Evolutionary conservation across 192 early-diverging fungal species (phyloP), one percentile per base, ranked within the genome.

Genomic region (Coemansia guatemalensis): DNA sequence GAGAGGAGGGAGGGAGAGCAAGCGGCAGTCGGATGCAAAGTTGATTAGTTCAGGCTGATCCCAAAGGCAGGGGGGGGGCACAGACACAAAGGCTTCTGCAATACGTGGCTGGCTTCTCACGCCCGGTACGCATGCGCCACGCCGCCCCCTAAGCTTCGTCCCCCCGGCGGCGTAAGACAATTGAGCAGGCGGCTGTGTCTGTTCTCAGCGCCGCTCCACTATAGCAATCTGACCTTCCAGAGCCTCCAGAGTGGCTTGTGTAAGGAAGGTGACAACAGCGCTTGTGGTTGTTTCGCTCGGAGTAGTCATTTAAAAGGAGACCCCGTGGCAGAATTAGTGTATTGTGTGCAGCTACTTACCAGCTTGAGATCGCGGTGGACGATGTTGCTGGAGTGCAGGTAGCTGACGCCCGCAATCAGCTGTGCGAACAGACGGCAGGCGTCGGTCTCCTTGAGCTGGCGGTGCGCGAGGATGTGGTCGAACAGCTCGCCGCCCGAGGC

Each of bases 361-460:
- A 98, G 83, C 74, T 96, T 99, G 56, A 99, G 82, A 72, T 99
- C 97, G 41, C 97, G 87, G 75, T 99, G 97, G 5, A 99, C 94
- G 75, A 98, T 95, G 73, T 92, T 85, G 54, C 91, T 89, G 58
- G 88, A 78, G 82, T 99, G 97, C 65, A 98, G 81, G 73, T 98
- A 98, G 75, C 86, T 82, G 39, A 99, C 95, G 44, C 94, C 95
- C 39, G 73, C 77, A 58, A 97, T 85, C 25, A 99, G 84, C 73
- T 99, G 96, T 21, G 94, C 91, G 84, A 99, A 97, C 54, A 96
- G 82, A 44, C 90, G 86, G 58, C 90, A 88, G 0, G 96, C 93
- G 56, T 99, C 96, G 51, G 82, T 78, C 68, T 99, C 96, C 68
- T 90, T 92, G 44, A 99, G 83, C 69, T 95, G 95, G 17, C 92